Evolutionary conservation across 75 land plant genomes (phyloP).

Genomic region (Selaginella tamariscina): DNA sequence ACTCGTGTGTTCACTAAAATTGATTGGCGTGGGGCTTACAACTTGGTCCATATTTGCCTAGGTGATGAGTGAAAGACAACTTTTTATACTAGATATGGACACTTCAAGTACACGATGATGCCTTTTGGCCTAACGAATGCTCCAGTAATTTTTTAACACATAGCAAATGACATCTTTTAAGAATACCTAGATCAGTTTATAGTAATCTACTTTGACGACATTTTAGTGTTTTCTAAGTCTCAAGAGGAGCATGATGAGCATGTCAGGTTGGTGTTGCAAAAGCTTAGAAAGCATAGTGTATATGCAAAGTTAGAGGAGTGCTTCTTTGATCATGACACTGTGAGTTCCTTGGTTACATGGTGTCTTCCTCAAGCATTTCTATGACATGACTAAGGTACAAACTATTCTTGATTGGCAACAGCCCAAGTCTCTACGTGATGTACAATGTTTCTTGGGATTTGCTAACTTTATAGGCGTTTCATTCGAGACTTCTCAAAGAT

Average conservation of each 20-base stretch:
- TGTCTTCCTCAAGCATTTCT: slow-evolving; percentile 12
- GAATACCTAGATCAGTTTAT: no score
- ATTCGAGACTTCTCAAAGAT: slow-evolving; percentile 15
- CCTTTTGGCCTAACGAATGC: no score
- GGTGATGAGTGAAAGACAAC: no score
- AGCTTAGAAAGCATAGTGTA: neutral
- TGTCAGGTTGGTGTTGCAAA: slow-evolving; percentile 10
- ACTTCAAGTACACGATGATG: no score
- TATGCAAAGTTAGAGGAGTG: no score
- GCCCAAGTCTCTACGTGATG: slow-evolving; percentile 8
- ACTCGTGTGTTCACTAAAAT: slow-evolving; percentile 13
- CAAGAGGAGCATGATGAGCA: slow-evolving; percentile 18
- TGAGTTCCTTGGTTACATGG: slow-evolving; percentile 20
- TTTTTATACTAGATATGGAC: no score
- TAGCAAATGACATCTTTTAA: slow-evolving; percentile 14
- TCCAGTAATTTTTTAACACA: no score
- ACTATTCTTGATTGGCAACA: slow-evolving; percentile 19
- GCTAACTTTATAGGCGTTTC: slow-evolving; percentile 17
- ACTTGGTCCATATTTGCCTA: no score
- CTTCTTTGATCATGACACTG: slow-evolving; percentile 10
- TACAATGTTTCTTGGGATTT: slow-evolving; percentile 18
- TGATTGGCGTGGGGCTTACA: neutral
- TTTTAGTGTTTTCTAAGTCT: slow-evolving; percentile 11
- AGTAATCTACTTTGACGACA: slow-evolving; percentile 18
- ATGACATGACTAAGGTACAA: slow-evolving; percentile 12